A percentile compares a stretch with the other conserved stretches of the same genome.
These are phyloP conservation scores for Trifolium fragiferum DNA, from an alignment of 306 rosid genomes.

Conservation along the genomic window DNA sequence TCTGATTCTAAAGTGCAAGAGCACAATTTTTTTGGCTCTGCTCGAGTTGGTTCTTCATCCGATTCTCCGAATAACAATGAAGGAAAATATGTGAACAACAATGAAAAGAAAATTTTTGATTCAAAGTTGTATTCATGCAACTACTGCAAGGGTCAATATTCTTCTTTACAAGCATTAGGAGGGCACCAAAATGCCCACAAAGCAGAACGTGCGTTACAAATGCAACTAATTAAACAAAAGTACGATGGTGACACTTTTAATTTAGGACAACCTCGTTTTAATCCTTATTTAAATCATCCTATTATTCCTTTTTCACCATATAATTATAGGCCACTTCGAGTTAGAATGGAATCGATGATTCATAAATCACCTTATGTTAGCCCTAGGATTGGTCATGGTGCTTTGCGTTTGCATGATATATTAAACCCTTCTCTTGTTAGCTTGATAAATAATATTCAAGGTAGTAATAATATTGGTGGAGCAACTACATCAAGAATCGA, in stretches of 20 bases:
- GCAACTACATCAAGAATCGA: background rate
- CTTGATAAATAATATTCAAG: no score
- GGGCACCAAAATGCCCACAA: conserved; percentile 89
- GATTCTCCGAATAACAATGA: background rate
- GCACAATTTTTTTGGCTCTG: conserved; percentile 43
- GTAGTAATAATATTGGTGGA: no score
- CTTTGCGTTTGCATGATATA: background rate
- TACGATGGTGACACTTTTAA: conserved; percentile 4
- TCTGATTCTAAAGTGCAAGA: conserved; percentile 38
- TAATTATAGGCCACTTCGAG: no score
- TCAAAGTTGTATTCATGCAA: conserved; percentile 59
- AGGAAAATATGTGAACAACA: background rate
- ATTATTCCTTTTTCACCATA: no score
- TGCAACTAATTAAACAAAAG: conserved; percentile 58
- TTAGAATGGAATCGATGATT: no score
- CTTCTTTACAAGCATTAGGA: conserved; percentile 79
- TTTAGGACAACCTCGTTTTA: conserved; percentile 7
- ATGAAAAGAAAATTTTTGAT: conserved; percentile 1
- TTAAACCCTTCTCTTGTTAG: conserved; percentile 3
- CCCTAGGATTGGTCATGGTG: no score
- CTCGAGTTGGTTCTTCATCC: conserved; percentile 1
- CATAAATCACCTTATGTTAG: conserved; percentile 57
- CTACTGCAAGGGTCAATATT: conserved; percentile 70
- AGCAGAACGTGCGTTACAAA: conserved; percentile 68
- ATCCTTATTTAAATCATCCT: no score